These are phyloP conservation scores for Penicillium pancosmium DNA, from an alignment of 495 filamentous ascomycete species.

Conservation along the genomic window DNA sequence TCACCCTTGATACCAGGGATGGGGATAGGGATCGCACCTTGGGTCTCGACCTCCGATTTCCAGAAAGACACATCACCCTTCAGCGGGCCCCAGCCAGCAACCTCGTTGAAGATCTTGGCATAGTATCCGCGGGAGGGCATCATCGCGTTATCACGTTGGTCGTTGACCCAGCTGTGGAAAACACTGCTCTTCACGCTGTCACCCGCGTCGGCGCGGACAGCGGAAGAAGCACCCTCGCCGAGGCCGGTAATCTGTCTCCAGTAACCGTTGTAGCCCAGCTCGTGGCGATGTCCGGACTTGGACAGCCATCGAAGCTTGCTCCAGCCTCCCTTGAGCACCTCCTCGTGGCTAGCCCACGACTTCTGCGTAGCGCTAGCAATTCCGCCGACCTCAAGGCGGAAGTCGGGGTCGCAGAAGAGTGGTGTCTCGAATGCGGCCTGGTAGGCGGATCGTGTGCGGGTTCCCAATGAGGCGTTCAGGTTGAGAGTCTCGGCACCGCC, in stretches of 20 bases:
- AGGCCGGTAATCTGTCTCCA: slow-evolving; percentile 91
- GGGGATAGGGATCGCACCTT: slow-evolving; percentile 70
- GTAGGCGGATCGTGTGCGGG: slow-evolving; percentile 86
- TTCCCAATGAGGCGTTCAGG: slow-evolving; percentile 82
- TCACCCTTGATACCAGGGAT: slow-evolving; percentile 66
- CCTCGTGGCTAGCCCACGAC: slow-evolving; percentile 90
- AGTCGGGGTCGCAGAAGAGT: slow-evolving; percentile 76
- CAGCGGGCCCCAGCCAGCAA: slow-evolving; percentile 84
- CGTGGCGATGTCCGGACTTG: slow-evolving; percentile 63
- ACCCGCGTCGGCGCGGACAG: slow-evolving; percentile 80
- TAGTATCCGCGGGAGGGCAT: slow-evolving; percentile 82
- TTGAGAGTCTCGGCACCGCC: slow-evolving; percentile 90
- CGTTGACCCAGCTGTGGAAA: slow-evolving; percentile 76
- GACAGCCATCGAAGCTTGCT: slow-evolving; percentile 74
- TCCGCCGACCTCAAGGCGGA: slow-evolving; percentile 73
- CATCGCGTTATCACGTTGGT: slow-evolving; percentile 77
- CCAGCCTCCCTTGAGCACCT: slow-evolving; percentile 78
- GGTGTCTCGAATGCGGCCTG: slow-evolving; percentile 81
- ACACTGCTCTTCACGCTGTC: slow-evolving; percentile 89
- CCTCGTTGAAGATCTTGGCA: slow-evolving; percentile 71
- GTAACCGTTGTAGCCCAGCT: slow-evolving; percentile 74
- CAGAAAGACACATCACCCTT: slow-evolving; percentile 88
- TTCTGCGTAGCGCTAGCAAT: slow-evolving; percentile 82
- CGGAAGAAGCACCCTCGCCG: slow-evolving; percentile 70
- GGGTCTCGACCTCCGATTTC: slow-evolving; percentile 82